phyloP scores from a whole-genome alignment of 371 early-diverging fungal species.

The Catenaria anguillulae region DNA sequence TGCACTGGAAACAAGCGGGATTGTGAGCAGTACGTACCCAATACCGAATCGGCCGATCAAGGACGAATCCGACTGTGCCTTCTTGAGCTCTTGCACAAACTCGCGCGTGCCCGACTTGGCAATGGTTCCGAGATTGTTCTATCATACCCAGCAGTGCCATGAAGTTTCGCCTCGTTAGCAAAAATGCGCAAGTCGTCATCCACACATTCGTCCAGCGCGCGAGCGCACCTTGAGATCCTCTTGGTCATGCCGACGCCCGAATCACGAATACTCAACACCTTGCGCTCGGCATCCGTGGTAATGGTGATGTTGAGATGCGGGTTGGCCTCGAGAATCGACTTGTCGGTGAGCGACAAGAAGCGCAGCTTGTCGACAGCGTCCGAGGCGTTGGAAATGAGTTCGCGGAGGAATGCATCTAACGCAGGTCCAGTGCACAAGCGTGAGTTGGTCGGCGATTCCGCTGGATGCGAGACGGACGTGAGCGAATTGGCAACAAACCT shows the following conservation, averaged over 20 bases:
- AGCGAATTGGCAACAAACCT: conserved; percentile 11
- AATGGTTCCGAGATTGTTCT: conserved; percentile 84
- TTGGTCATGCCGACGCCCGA: conserved; percentile 96
- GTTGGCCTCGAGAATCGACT: conserved; percentile 34
- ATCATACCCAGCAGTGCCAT: conserved; percentile 6
- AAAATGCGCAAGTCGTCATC: no score
- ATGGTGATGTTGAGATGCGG: conserved; percentile 56
- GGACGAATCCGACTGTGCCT: conserved; percentile 23
- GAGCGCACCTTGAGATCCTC: conserved; percentile 51
- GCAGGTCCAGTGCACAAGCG: neutral
- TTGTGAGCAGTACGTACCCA: conserved; percentile 15
- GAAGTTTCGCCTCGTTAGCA: neutral
- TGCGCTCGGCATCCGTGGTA: conserved; percentile 46
- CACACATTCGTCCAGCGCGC: no score
- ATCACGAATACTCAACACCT: conserved; percentile 67
- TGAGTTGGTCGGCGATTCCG: neutral
- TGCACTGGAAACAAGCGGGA: neutral
- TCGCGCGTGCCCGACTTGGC: conserved; percentile 83
- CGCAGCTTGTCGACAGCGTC: conserved; percentile 94
- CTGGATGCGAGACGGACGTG: neutral
- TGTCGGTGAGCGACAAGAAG: conserved; percentile 54
- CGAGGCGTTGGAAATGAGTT: conserved; percentile 90
- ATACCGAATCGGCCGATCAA: conserved; percentile 94
- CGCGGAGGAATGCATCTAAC: conserved; percentile 84
- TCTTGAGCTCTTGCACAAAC: conserved; percentile 55